A percentile compares a stretch with the other conserved stretches of the same genome.
Conservation (phyloP, 805 yeast genomes). For the Starmerella davenportii region DNA sequence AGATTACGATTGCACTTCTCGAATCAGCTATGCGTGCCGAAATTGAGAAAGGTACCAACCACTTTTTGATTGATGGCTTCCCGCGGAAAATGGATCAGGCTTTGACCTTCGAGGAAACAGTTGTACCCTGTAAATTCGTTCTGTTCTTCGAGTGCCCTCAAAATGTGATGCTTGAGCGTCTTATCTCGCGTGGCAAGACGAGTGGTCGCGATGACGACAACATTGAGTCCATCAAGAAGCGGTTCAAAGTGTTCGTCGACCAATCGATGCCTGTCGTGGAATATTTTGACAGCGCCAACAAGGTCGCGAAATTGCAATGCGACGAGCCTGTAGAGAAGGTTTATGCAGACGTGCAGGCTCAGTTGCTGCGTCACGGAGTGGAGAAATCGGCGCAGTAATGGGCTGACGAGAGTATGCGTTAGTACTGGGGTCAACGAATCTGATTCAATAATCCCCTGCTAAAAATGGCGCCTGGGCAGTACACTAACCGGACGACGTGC, state of each 20-base stretch:
- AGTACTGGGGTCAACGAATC: no score
- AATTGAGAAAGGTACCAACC: conserved; percentile 31
- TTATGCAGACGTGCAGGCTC: conserved; percentile 46
- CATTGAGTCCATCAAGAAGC: conserved; percentile 71
- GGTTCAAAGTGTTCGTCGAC: conserved; percentile 70
- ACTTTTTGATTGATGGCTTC: conserved; percentile 84
- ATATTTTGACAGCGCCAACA: conserved; percentile 49
- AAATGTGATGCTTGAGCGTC: conserved; percentile 69
- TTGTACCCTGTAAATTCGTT: conserved; percentile 25
- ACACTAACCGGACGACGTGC: no score
- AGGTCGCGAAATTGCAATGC: conserved; percentile 64
- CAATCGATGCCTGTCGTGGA: conserved; percentile 91
- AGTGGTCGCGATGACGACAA: conserved; percentile 91
- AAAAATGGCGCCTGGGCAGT: no score
- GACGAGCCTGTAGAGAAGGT: conserved; percentile 68
- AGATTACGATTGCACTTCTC: conserved; percentile 66
- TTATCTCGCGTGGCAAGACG: conserved; percentile 82
- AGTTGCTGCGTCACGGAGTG: conserved; percentile 31
- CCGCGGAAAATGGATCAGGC: conserved; percentile 99
- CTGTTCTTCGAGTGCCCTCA: conserved; percentile 40
- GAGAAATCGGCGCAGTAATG: no score
- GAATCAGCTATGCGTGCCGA: conserved; percentile 53
- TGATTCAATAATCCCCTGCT: no score
- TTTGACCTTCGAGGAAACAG: conserved; percentile 63
- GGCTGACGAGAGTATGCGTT: no score